Evolutionary conservation across 345 rosid genomes (phyloP), one percentile per base, ranked within the genome.

Genomic region (Populus ilicifolia): DNA sequence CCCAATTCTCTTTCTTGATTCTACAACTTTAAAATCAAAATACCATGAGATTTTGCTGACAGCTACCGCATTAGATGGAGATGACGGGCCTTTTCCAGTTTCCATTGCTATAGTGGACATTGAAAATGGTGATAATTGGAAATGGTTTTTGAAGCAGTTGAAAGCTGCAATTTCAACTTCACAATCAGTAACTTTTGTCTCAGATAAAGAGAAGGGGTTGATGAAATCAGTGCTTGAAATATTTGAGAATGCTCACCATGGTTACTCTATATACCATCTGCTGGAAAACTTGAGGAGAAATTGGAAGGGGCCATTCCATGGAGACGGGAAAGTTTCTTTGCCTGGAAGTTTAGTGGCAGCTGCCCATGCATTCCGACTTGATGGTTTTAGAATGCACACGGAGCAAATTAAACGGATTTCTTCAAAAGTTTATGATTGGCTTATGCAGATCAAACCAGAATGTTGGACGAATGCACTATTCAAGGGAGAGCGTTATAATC

Each of bases 1-100:
- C n/a, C 99, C 93, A 0, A 90, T 95, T 83, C 80, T 95, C 78
- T 93, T 92, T 80, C 96, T 95, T 56, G 98, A 93, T 75, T 86
- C 94, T 43, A 86, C 86, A 25, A 80, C 89, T 1, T 70, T 95
- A 72, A 92, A 87, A 83, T 93, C 97, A 73, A 90, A 90, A 83
- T 90, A 88, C 78, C 92, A 90, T 67, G 99, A 93, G 88, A 75
- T 87, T 52, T 77, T 95, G 87, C 85, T 95, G 83, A 89, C 86
- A 1, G 99, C 94, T 36, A 89, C 92, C 80, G 94, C 94, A 54
- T 75, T 93, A 65, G 99, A 95, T 87, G 99, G 95, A 38, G 90
- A 93, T 75, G 96, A 93, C 74, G 86, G 84, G 25, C 71, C 83
- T 82, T 90, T 89, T 81, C 99, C 94, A 5, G 88, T 95, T 84